Base-by-base conservation (phyloP, 208 protist genomes). In the Vickermania spadyakhi region DNA sequence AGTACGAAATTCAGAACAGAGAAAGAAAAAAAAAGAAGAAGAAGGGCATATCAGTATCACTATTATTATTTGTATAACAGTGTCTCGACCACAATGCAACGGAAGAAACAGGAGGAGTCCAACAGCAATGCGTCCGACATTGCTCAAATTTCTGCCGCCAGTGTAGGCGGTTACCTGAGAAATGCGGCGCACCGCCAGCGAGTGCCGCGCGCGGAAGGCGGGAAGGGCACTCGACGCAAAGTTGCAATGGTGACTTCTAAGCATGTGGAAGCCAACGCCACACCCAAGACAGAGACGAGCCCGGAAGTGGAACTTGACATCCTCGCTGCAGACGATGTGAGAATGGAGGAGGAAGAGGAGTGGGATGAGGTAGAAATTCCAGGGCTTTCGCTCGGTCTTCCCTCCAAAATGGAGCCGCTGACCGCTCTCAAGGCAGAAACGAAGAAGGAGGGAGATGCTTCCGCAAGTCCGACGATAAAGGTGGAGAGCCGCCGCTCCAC, bases 291-390 rank as follows among this genome's bases (percentile, higher is more conserved):
- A 18, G 36, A 45, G 36, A 7, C 36, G 18, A 45, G 18, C 11
- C 36, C 36, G 36, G 55, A 69, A 1, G 23, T 56, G 11, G 58
- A 7, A 13, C 25, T 25, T 0, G 62, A 62, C 14, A 36, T 45
- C 18, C 11, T 27, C 2, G 57, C 14, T 29, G 28, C 50, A 22
- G 25, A 26, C 2, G 21, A 7, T 4, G 52, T 71, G 18, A 53
- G 51, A 1, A 73, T 70, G 1, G 66, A 77, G 26, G 73, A 76
- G 3, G 78, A 76, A n/a, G 79, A 92, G 58, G 89, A 92, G 51
- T 92, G 84, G 85, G 85, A 92, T 51, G 85, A 91, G 49, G 83
- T 93, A n/a, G 71, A 80, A 5, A 60, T 93, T 21, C 79, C 77
- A 21, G 60, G 36, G 36, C n/a, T n/a, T n/a, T n/a, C n/a, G n/a